A percentile compares a stretch with the other conserved stretches of the same genome.
These are phyloP conservation scores for Leucocoprinus sp. DNA, from an alignment of 768 basidiomycete species.

Conservation along the genomic window DNA sequence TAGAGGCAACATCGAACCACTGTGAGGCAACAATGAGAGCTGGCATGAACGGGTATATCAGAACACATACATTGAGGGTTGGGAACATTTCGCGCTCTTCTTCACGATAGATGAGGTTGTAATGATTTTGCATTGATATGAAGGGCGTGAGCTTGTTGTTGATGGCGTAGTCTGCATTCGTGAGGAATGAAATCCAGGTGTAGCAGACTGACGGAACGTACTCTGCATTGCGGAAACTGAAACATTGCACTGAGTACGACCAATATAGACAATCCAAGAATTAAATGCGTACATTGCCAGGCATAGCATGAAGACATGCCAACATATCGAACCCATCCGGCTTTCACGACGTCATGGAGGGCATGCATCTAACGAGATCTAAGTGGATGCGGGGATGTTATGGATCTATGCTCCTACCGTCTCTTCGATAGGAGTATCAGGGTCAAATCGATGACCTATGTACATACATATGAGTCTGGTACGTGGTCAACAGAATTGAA, in stretches of 20 bases:
- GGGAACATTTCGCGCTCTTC: too few relatives aligned
- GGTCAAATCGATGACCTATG: slow-evolving; percentile 46
- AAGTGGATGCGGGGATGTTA: too few relatives aligned
- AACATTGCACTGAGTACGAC: background rate
- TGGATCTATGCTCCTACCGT: too few relatives aligned
- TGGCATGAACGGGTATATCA: too few relatives aligned
- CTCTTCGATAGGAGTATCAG: too few relatives aligned
- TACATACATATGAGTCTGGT: slow-evolving; percentile 21
- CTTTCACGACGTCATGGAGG: too few relatives aligned
- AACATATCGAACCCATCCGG: too few relatives aligned
- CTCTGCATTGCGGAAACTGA: slow-evolving; percentile 49
- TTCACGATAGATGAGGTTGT: too few relatives aligned
- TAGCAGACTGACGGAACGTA: slow-evolving; percentile 16
- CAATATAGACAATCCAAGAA: background rate
- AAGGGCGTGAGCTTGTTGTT: too few relatives aligned
- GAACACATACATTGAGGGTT: background rate
- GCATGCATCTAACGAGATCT: too few relatives aligned
- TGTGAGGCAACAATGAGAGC: slow-evolving; percentile 17
- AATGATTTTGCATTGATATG: too few relatives aligned
- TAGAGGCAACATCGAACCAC: slow-evolving; percentile 45
- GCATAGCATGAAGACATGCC: too few relatives aligned
- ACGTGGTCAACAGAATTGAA: slow-evolving; percentile 10
- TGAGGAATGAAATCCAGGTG: background rate
- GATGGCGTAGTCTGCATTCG: slow-evolving; percentile 57
- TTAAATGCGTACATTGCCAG: slow-evolving; percentile 28